These are phyloP conservation scores for Lolium rigidum DNA, from an alignment of 176 grass and related monocot species.

Conservation along the genomic window DNA sequence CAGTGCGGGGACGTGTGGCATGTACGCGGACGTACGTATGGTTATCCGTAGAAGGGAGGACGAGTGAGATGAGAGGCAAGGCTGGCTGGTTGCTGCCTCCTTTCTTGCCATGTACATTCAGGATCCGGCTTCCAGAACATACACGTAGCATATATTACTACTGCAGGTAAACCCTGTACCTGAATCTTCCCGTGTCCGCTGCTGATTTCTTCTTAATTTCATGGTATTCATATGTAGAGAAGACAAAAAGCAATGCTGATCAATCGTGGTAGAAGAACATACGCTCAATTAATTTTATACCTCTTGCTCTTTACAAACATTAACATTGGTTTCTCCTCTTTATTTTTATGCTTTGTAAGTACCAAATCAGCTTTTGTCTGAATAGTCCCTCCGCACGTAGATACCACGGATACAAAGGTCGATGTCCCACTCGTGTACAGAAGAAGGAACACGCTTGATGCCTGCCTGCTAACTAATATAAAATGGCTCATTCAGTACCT, in stretches of 20 bases:
- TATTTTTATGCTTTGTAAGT: background rate
- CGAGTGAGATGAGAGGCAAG: slow-evolving; percentile 29
- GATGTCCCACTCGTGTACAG: background rate
- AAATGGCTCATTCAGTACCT: background rate
- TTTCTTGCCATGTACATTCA: background rate
- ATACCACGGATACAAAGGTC: background rate
- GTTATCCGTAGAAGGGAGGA: slow-evolving; percentile 47
- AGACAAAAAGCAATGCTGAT: too few relatives aligned
- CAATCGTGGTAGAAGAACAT: too few relatives aligned
- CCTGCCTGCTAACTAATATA: background rate
- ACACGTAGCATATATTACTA: too few relatives aligned
- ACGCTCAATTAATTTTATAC: too few relatives aligned
- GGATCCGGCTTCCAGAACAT: background rate
- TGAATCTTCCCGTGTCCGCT: too few relatives aligned
- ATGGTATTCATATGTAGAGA: too few relatives aligned
- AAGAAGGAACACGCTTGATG: background rate
- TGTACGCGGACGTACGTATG: background rate
- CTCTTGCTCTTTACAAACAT: too few relatives aligned
- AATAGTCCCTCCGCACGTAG: background rate
- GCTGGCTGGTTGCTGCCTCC: background rate
- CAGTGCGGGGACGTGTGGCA: background rate
- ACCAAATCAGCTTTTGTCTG: background rate
- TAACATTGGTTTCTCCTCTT: too few relatives aligned
- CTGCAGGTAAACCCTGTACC: background rate
- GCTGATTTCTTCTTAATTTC: too few relatives aligned